A percentile compares a stretch with the other conserved stretches of the same genome.
Evolutionary conservation across 768 basidiomycete genomes (phyloP).

Genomic region (Fibroporia radiculosa): DNA sequence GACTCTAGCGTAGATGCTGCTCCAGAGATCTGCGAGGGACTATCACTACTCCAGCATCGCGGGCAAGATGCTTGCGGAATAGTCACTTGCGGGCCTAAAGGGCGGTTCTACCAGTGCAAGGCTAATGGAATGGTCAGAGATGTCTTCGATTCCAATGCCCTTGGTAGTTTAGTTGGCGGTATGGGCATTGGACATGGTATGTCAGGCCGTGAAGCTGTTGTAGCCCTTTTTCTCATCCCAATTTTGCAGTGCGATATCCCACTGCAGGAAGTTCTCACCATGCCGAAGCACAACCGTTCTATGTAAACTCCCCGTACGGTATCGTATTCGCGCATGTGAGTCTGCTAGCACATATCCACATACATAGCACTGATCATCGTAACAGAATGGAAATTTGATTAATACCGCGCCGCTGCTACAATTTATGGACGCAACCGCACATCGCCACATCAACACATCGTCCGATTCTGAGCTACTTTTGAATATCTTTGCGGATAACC

Average conservation of each 20-base stretch:
- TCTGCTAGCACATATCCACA: constrained; percentile 10
- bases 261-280: constrained; percentile 97
- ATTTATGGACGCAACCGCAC: constrained; percentile 93
- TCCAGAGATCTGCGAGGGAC: constrained; percentile 85
- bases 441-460: constrained; percentile 97
- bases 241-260: constrained; percentile 79
- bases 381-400: constrained; percentile 95
- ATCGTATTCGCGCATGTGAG: constrained; percentile 95
- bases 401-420: constrained; percentile 82
- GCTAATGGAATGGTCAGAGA: constrained; percentile 99
- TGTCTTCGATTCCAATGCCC: constrained; percentile 77
- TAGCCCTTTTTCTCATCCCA: neutral
- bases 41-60: constrained; percentile 93
- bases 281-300: constrained; percentile 98
- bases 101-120: constrained; percentile 96
- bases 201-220: constrained; percentile 11
- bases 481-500: constrained; percentile 95
- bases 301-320: constrained; percentile 99
- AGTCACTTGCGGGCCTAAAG: constrained; percentile 91
- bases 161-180: constrained; percentile 75
- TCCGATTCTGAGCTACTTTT: constrained; percentile 96
- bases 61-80: constrained; percentile 98
- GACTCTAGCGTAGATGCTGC: constrained; percentile 72
- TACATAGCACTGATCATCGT: neutral
- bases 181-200: constrained; percentile 98